A percentile compares a stretch with the other conserved stretches of the same genome.
These are phyloP conservation scores for Blastobotrys malaysiensis DNA, from an alignment of 1,139 yeast species.

Conservation along the genomic window DNA sequence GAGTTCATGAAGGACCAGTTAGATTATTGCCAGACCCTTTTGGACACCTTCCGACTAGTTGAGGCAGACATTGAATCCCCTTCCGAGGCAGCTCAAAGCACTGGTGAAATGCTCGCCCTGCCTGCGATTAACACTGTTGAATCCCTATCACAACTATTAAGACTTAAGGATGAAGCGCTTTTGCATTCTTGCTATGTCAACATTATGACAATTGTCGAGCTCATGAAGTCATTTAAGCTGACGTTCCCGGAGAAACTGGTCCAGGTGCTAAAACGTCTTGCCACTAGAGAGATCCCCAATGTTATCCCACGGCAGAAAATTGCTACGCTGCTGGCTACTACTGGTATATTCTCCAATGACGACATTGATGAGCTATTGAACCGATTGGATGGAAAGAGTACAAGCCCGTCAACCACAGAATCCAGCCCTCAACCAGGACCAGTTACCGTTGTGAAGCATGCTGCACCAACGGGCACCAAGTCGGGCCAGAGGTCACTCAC, in stretches of 20 bases:
- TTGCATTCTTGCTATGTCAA: conserved; percentile 69
- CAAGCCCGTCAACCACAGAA: not conserved
- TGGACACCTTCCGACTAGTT: conserved; percentile 59
- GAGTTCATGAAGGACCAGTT: conserved; percentile 84
- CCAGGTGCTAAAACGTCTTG: conserved; percentile 21
- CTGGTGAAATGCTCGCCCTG: conserved; percentile 24
- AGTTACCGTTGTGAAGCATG: conserved; percentile 9
- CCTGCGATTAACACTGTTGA: conserved; percentile 28
- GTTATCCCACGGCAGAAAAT: conserved; percentile 23
- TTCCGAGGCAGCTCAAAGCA: conserved; percentile 11
- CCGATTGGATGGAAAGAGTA: not conserved
- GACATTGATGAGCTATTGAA: conserved; percentile 18
- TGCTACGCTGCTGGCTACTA: conserved; percentile 22
- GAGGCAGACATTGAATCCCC: conserved; percentile 38
- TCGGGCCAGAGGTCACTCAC: conserved; percentile 20
- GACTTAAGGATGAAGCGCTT: conserved; percentile 72
- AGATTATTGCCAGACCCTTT: conserved; percentile 64
- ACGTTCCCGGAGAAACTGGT: conserved; percentile 24
- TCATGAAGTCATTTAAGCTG: conserved; percentile 29
- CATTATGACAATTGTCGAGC: conserved; percentile 41
- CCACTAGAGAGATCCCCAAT: conserved; percentile 22
- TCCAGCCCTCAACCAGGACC: not conserved
- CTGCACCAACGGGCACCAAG: conserved; percentile 11
- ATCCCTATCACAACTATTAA: conserved; percentile 67
- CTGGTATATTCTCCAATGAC: conserved; percentile 21